Evolutionary conservation across 2,329 filamentous ascomycete genomes (phyloP).

Genomic region (Colletotrichum gigasporum): DNA sequence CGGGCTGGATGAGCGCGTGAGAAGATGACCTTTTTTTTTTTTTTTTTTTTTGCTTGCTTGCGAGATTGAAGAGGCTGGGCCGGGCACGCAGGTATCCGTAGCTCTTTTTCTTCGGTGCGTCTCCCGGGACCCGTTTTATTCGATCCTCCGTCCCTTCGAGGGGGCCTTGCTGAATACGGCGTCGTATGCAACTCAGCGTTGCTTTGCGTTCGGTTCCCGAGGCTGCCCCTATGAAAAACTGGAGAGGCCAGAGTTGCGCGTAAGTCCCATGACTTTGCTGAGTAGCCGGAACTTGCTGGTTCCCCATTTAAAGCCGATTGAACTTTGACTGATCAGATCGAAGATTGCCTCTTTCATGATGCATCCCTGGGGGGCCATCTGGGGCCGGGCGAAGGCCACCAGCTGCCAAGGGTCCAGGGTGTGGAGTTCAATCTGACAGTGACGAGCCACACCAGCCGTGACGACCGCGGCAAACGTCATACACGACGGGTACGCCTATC

Average conservation of each 20-base stretch:
- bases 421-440: slow-evolving; percentile 29
- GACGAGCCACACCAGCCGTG: slow-evolving; percentile 21
- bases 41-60: too few species aligned
- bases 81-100: too few species aligned
- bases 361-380: slow-evolving; percentile 12
- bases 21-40: background rate
- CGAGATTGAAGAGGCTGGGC: slow-evolving; percentile 1
- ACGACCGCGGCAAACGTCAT: slow-evolving; percentile 29
- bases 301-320: slow-evolving; percentile 6
- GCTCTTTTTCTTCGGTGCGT: slow-evolving; percentile 25
- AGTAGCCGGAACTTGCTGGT: background rate
- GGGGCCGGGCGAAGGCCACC: slow-evolving; percentile 21
- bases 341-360: slow-evolving; percentile 23
- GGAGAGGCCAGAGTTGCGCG: background rate
- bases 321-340: slow-evolving; percentile 28
- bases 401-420: slow-evolving; percentile 16
- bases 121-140: slow-evolving; percentile 14
- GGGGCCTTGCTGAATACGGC: background rate
- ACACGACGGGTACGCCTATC: slow-evolving; percentile 19
- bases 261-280: slow-evolving; percentile 4
- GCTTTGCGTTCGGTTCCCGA: background rate
- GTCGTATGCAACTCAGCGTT: slow-evolving; percentile 2
- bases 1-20: slow-evolving; percentile 6
- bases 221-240: background rate
- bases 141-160: slow-evolving; percentile 9